Evolutionary conservation across 768 basidiomycete species (phyloP), one percentile per base, ranked within the genome.

Genomic region (Calocera viscosa): DNA sequence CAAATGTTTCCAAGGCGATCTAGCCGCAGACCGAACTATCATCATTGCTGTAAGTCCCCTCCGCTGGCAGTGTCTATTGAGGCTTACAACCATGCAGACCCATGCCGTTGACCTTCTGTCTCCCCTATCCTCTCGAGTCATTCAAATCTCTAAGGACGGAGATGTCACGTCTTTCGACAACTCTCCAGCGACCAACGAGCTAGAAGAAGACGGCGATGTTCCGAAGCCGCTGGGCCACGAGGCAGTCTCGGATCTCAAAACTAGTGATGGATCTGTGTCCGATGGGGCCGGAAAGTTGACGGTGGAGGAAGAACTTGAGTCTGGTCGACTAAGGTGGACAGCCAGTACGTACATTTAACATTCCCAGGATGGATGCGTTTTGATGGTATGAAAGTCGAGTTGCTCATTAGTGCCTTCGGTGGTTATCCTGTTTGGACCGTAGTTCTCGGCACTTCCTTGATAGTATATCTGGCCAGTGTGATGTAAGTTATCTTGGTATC

Each of bases 1-100:
- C 17, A 76, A 82, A 49, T 79, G 82, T 67, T 76, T 84, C 67
- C 69, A 74, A 63, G 80, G 82, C 3, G 79, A 81, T 66, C 73
- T 85, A 2, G 71, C 84, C 47, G 73, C 72, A 12, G 80, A 76
- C 26, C 76, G 84, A n/a, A 84, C 84, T 1, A 75, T 84, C 16
- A 71, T 85, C 10, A 74, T 84, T 1, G 82, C 84, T 63, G 84
- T 84, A 68, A 70, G 80, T 60, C 11, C 14, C 7, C 30, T 28
- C 24, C 24, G 7, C 14, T 26, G 2, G 7, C 10, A 60, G 24
- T 60, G 10, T 10, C 24, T 30, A 26, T 30, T 22, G 22, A 28
- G 14, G 7, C 26, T 11, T 60, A 16, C 11, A 28, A n/a, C n/a
- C n/a, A n/a, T n/a, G n/a, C 22, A 60, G 53, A 60, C 53, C 7